Conservation (phyloP, 805 yeast species). For the Candida yuanshanica region DNA sequence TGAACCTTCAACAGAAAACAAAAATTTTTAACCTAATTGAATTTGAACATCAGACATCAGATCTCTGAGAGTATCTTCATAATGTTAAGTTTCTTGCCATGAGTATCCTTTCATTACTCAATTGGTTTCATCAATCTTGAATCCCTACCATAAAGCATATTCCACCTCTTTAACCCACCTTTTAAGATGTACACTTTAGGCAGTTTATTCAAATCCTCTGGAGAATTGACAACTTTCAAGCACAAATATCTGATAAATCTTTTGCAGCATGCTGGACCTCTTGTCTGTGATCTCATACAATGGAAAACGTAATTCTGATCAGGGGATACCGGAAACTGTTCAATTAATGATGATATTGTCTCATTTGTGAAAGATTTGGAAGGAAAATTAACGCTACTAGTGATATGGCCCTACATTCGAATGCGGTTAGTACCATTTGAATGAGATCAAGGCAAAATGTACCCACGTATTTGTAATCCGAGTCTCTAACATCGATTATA, state of each 20-base stretch:
- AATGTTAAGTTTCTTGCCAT: too few species aligned
- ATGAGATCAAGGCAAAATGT: background rate
- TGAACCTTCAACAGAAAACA: too few species aligned
- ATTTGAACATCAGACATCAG: too few species aligned
- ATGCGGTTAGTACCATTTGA: background rate
- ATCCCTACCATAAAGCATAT: slow-evolving; percentile 4
- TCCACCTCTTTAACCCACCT: slow-evolving; percentile 7
- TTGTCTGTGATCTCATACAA: slow-evolving; percentile 3
- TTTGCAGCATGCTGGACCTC: slow-evolving; percentile 3
- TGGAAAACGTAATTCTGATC: slow-evolving; percentile 1
- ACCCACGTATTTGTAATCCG: slow-evolving; percentile 4
- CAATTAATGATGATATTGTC: background rate
- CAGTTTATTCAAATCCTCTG: background rate
- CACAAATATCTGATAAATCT: background rate
- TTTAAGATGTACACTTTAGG: slow-evolving; percentile 3
- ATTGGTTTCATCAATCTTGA: background rate
- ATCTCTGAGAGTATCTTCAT: too few species aligned
- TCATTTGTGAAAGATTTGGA: background rate
- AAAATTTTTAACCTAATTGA: too few species aligned
- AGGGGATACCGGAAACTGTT: background rate
- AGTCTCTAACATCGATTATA: slow-evolving; percentile 7
- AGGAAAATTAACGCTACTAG: background rate
- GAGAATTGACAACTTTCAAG: background rate
- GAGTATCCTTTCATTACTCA: background rate
- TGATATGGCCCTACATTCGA: background rate